These are phyloP conservation scores for Akanthomyces uredinophilus DNA, from an alignment of 2,329 filamentous ascomycete species.

Conservation along the genomic window DNA sequence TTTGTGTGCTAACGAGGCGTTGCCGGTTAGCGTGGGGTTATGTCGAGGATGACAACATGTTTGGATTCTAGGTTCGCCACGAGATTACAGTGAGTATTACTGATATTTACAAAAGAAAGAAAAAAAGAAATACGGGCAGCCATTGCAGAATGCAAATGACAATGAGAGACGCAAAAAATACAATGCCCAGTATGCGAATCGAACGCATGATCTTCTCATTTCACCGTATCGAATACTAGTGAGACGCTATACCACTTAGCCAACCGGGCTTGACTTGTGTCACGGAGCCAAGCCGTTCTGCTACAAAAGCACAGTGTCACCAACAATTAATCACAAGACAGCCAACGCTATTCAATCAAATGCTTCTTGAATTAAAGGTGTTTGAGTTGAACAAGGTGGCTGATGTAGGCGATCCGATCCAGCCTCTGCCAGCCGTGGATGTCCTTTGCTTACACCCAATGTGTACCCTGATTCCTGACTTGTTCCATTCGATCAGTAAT, in stretches of 20 bases:
- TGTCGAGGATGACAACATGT: constrained; percentile 12
- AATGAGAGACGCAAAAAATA: not conserved
- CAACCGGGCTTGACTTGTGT: constrained; percentile 22
- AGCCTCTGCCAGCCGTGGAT: too few relatives aligned
- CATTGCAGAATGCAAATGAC: not conserved
- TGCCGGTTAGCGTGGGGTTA: not conserved
- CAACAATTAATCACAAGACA: too few relatives aligned
- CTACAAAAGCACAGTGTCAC: too few relatives aligned
- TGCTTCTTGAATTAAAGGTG: too few relatives aligned
- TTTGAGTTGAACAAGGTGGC: too few relatives aligned
- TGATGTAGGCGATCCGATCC: too few relatives aligned
- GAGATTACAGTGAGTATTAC: not conserved
- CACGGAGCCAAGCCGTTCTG: too few relatives aligned
- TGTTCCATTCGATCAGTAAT: too few relatives aligned
- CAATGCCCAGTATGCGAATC: constrained; percentile 28
- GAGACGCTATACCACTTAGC: constrained; percentile 33
- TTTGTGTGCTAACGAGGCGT: not conserved
- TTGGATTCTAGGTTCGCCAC: constrained; percentile 7
- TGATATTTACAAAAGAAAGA: not conserved
- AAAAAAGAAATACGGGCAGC: not conserved
- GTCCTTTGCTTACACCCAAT: too few relatives aligned
- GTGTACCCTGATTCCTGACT: too few relatives aligned
- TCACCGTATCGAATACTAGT: constrained; percentile 25
- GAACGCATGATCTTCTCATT: constrained; percentile 31
- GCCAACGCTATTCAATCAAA: too few relatives aligned